Conservation (phyloP, 2,329 filamentous ascomycete genomes). For the Calonectria multiphialidica region DNA sequence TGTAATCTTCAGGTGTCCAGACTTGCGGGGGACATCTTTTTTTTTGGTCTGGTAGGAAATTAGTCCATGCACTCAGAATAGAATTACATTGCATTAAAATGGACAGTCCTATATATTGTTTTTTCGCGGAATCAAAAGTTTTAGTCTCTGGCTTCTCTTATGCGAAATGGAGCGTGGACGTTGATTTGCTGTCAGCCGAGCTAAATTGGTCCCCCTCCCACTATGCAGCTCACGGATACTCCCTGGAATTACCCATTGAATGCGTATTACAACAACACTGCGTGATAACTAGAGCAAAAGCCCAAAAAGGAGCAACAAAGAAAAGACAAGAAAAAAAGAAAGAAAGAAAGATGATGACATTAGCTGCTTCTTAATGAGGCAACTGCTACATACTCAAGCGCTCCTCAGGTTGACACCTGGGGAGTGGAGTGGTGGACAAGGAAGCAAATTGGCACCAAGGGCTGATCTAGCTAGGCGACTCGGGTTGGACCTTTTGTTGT, state of each 20-base stretch:
- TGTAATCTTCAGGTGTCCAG: not conserved
- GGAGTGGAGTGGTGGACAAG: constrained; percentile 5
- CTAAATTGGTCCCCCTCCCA: not conserved
- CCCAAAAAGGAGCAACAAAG: not conserved
- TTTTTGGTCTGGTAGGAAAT: not conserved
- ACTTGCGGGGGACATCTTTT: not conserved
- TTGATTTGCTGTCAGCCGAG: constrained; percentile 7
- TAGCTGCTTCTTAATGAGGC: constrained; percentile 21
- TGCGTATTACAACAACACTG: not conserved
- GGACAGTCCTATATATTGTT: not conserved
- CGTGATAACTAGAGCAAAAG: not conserved
- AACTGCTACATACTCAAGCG: constrained; percentile 15
- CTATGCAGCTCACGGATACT: not conserved
- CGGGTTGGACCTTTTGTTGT: not conserved
- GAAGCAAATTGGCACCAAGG: not conserved
- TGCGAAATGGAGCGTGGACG: constrained; percentile 6
- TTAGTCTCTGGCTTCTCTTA: not conserved
- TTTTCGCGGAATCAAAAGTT: not conserved
- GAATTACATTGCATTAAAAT: not conserved
- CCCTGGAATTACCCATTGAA: not conserved
- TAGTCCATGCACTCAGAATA: not conserved
- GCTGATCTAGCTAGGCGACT: not conserved
- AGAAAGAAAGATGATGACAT: too few relatives aligned
- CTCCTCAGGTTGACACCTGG: constrained; percentile 17
- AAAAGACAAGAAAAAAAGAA: constrained; percentile 24